Evolutionary conservation across 2,329 filamentous ascomycete genomes (phyloP).

Genomic region (Cylindrodendrum hubeiense): DNA sequence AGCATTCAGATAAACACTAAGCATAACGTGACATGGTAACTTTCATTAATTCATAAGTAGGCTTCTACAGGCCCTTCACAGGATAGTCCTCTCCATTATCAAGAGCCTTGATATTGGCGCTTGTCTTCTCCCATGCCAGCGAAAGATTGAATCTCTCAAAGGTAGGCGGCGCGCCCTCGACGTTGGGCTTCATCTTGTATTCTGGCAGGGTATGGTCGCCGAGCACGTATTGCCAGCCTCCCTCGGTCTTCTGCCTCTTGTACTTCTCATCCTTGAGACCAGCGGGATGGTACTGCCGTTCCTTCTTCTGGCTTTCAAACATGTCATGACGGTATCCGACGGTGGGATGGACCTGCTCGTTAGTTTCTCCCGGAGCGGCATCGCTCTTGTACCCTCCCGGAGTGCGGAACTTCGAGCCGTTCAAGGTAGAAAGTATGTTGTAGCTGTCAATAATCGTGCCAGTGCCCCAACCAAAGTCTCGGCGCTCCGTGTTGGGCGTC

Average conservation of each 20-base stretch:
- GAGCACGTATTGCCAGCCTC: neutral
- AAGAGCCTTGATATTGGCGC: neutral
- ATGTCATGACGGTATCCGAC: constrained; percentile 36
- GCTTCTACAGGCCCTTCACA: neutral
- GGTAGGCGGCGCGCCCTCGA: neutral
- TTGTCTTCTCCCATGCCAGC: neutral
- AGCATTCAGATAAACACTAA: too few species aligned
- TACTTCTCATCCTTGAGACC: constrained; percentile 25
- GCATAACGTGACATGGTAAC: too few species aligned
- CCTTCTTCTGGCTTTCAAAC: constrained; percentile 20
- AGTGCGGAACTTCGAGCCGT: constrained; percentile 22
- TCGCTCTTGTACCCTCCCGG: constrained; percentile 36
- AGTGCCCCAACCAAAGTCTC: constrained; percentile 39
- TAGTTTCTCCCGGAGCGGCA: constrained; percentile 26
- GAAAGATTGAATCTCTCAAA: constrained; percentile 3
- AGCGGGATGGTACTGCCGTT: constrained; percentile 33
- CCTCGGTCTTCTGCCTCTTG: constrained; percentile 27
- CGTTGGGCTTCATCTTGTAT: constrained; percentile 36
- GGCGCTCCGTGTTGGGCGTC: constrained; percentile 30
- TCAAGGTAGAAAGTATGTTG: constrained; percentile 31
- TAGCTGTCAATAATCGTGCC: constrained; percentile 43
- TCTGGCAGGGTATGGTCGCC: constrained; percentile 31
- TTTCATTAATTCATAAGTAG: neutral
- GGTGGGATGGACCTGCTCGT: constrained; percentile 39
- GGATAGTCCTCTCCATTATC: neutral